A percentile compares a stretch with the other conserved stretches of the same genome.
These are phyloP conservation scores for Emericellopsis cladophorae DNA, from an alignment of 2,329 filamentous ascomycete genomes.

Conservation along the genomic window DNA sequence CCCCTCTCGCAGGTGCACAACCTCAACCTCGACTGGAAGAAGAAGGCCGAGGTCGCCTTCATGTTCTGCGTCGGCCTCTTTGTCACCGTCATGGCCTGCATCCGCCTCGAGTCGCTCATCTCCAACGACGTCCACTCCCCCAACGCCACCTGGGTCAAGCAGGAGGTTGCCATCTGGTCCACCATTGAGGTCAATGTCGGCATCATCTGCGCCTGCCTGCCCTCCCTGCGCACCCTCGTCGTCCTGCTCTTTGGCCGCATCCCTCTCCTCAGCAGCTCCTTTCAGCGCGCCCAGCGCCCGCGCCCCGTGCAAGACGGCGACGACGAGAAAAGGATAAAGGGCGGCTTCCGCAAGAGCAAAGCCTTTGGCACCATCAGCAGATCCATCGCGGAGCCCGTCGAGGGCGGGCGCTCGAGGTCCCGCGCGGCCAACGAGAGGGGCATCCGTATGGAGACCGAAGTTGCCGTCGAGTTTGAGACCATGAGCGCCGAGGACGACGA, in stretches of 20 bases:
- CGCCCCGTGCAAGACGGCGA: background rate
- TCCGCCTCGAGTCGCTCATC: slow-evolving; percentile 20
- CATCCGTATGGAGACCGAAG: background rate
- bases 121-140: slow-evolving; percentile 11
- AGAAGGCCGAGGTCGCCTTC: slow-evolving; percentile 31
- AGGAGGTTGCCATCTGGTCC: slow-evolving; percentile 20
- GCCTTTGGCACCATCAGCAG: slow-evolving; percentile 4
- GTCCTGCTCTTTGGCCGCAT: slow-evolving; percentile 8
- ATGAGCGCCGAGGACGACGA: background rate
- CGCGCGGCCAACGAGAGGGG: background rate
- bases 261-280: background rate
- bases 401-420: background rate
- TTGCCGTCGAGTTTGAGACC: background rate
- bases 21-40: slow-evolving; percentile 31
- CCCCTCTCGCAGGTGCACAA: slow-evolving; percentile 30
- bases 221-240: slow-evolving; percentile 19
- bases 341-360: background rate
- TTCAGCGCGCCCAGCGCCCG: background rate
- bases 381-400: slow-evolving; percentile 2
- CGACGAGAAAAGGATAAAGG: too few species aligned
- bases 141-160: slow-evolving; percentile 22
- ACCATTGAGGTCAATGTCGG: slow-evolving; percentile 25
- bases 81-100: slow-evolving; percentile 22
- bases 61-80: slow-evolving; percentile 40
- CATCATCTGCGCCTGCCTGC: slow-evolving; percentile 26